Evolutionary conservation across 2,329 filamentous ascomycete species (phyloP), one percentile per base, ranked within the genome.

Genomic region (Neonectria neomacrospora): DNA sequence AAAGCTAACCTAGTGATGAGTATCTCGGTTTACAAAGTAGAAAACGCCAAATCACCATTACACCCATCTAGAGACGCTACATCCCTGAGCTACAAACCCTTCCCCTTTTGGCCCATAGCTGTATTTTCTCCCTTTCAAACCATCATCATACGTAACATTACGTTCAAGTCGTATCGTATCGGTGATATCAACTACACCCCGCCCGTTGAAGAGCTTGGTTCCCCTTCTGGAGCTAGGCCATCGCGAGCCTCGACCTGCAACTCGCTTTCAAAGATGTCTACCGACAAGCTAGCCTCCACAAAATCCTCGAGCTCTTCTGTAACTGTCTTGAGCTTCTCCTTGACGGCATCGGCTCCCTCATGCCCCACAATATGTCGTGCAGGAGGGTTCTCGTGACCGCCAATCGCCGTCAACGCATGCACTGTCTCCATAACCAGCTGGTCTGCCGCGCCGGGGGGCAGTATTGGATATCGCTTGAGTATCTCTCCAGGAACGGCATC

Each of bases 271-370:
- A 86, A 87, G 28, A 93, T 91, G 76, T 97, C 94, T 16, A 96
- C 94, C 0, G 92, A 90, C 68, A 91, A 85, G 73, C 94, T 97
- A 26, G 94, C 91, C 72, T 97, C 93, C 28, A 97, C 91, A 78
- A 98, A 98, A 70, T 98, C 96, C 77, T 98, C 96, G 60, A 98
- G 81, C 80, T 98, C 96, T 77, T 98, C 94, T 67, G 93, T 97
- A 3, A 97, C 93, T 2, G 94, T 97, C 81, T 96, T 97, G 59
- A 99, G 82, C 80, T 98, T 98, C 80, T 98, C 96, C 77, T 95
- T 96, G 41, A 98, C 95, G 42, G 92, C 92, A 6, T 88, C 85
- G 12, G 95, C 91, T 1, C 93, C 95, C 77, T 98, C 96, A 58
- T 91, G 88, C 0, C 96, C 95, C 2, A 98, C 94, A 72, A 98